Evolutionary conservation across 1,284 basidiomycete genomes (phyloP).

Genomic region (Phylloporus gajari): DNA sequence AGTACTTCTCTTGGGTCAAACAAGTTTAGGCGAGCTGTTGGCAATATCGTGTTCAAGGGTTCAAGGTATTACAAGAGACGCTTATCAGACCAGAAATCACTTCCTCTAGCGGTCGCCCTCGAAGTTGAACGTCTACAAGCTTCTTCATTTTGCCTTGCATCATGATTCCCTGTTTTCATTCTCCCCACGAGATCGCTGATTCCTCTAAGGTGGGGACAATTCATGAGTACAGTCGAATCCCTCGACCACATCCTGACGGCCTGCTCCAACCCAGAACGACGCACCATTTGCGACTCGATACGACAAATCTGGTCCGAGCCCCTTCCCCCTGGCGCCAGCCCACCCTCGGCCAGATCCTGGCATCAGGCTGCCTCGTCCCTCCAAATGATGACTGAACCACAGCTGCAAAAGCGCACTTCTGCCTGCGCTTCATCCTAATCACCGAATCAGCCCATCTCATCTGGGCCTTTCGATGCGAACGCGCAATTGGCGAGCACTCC

Average conservation of each 20-base stretch:
- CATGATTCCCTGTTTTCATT: constrained; percentile 39
- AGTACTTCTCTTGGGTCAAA: constrained; percentile 50
- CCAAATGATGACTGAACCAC: neutral
- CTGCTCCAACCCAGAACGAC: neutral
- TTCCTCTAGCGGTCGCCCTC: constrained; percentile 33
- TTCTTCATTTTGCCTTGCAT: constrained; percentile 35
- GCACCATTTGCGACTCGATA: neutral
- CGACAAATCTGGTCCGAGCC: neutral
- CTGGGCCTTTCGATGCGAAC: neutral
- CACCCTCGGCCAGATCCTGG: neutral
- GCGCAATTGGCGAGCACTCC: neutral
- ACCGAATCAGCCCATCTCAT: neutral
- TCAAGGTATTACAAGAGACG: constrained; percentile 86
- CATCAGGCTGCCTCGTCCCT: no score
- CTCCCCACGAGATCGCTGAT: constrained; percentile 32
- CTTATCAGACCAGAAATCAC: constrained; percentile 62
- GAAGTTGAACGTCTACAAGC: constrained; percentile 42
- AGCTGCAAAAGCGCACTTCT: neutral
- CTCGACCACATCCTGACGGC: neutral
- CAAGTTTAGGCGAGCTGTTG: constrained; percentile 71
- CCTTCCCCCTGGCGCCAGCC: neutral
- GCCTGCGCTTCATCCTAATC: neutral
- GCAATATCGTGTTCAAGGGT: constrained; percentile 78
- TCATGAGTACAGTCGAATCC: neutral
- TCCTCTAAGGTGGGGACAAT: no score